These are phyloP conservation scores for Dendrobium officinale DNA, from an alignment of 106 monocot genomes.

Conservation along the genomic window DNA sequence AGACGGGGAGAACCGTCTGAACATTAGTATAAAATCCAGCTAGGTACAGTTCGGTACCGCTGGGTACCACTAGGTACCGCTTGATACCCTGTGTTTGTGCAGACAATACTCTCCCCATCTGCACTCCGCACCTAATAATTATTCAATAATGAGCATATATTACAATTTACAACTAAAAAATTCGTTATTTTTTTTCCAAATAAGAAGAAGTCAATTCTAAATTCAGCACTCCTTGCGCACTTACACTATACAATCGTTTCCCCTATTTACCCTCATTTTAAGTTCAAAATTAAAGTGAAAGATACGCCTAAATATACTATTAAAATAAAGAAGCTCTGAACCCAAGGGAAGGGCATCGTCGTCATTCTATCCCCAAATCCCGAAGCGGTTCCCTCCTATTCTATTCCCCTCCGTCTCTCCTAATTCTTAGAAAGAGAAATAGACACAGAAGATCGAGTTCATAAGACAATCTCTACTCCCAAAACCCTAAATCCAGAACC, in stretches of 20 bases:
- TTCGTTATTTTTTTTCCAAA: too few relatives aligned
- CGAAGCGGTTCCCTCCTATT: neutral
- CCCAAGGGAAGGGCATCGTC: neutral
- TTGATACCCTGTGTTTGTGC: too few relatives aligned
- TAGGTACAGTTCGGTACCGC: too few relatives aligned
- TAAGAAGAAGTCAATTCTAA: too few relatives aligned
- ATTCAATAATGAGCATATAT: too few relatives aligned
- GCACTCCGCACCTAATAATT: too few relatives aligned
- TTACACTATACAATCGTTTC: neutral
- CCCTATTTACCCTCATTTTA: neutral
- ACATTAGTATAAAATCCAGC: too few relatives aligned
- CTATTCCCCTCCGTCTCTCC: neutral
- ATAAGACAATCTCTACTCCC: neutral
- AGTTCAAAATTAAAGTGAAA: neutral
- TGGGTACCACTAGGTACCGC: too few relatives aligned
- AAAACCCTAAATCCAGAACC: neutral
- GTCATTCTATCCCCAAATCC: conserved; percentile 3
- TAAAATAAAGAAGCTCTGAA: neutral
- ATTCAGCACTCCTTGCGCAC: too few relatives aligned
- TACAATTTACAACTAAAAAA: too few relatives aligned
- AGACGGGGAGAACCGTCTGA: too few relatives aligned
- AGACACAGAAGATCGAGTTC: neutral
- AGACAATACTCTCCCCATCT: too few relatives aligned
- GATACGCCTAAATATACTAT: neutral
- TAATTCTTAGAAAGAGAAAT: neutral